phyloP scores from a whole-genome alignment of 1,284 basidiomycete species.

The Xerocomus minutiporus region DNA sequence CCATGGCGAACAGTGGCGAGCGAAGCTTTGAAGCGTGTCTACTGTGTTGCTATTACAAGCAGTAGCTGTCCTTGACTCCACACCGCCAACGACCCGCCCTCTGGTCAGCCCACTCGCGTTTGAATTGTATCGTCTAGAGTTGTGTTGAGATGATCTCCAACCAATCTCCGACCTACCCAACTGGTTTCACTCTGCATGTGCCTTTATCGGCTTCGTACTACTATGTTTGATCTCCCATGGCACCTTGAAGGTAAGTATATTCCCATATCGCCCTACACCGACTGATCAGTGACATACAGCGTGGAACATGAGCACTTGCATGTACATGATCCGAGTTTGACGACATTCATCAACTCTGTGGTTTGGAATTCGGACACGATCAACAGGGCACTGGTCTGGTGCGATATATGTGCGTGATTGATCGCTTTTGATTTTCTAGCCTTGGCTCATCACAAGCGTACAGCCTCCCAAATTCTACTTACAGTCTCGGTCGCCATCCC shows the following conservation, averaged over 20 bases:
- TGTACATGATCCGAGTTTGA: constrained; percentile 57
- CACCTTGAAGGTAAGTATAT: constrained; percentile 37
- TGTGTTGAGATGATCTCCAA: constrained; percentile 18
- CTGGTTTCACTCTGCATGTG: constrained; percentile 31
- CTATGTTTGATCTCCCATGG: constrained; percentile 42
- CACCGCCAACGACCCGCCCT: constrained; percentile 4
- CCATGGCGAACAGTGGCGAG: too few relatives aligned
- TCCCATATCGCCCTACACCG: accelerated
- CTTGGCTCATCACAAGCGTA: constrained; percentile 1
- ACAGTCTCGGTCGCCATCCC: constrained; percentile 48
- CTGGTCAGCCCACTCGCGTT: constrained; percentile 3
- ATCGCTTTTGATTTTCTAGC: accelerated
- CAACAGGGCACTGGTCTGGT: constrained; percentile 53
- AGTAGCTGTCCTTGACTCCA: constrained; percentile 7
- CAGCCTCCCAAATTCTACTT: constrained; percentile 41
- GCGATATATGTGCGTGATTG: constrained; percentile 36
- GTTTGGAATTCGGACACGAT: constrained; percentile 51
- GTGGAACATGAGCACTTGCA: constrained; percentile 53
- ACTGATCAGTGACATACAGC: constrained; percentile 27
- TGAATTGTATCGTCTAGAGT: constrained; percentile 17
- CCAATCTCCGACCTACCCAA: constrained; percentile 19
- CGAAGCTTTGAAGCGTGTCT: too few relatives aligned
- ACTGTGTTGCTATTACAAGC: too few relatives aligned
- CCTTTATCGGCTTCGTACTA: constrained; percentile 35
- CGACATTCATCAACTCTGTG: constrained; percentile 48